Conservation (phyloP, 441 rosid genomes). For the Euphorbia neoarborescens region DNA sequence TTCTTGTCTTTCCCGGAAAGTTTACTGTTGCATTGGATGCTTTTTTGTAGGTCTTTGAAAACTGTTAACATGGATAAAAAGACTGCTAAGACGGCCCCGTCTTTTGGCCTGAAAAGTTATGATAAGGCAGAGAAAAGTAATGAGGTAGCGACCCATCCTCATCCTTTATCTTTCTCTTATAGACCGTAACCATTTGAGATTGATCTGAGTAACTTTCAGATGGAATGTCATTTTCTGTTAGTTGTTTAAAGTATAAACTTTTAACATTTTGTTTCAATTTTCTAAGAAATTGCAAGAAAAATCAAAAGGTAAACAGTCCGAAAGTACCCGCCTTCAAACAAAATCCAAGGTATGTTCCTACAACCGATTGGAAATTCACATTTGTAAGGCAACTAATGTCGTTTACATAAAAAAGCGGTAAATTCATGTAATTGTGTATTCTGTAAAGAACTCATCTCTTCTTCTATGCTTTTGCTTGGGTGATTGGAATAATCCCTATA, state of each 20-base stretch:
- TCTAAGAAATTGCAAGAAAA: slow-evolving; percentile 39
- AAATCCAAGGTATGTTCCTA: slow-evolving; percentile 49
- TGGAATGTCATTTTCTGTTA: slow-evolving; percentile 12
- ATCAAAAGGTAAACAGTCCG: slow-evolving; percentile 38
- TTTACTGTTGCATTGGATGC: slow-evolving; percentile 18
- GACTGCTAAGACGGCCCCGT: slow-evolving; percentile 43
- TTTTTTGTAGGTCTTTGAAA: slow-evolving; percentile 40
- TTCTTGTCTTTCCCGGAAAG: slow-evolving; percentile 5
- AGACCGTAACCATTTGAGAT: slow-evolving; percentile 9
- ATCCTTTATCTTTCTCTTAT: slow-evolving; percentile 3
- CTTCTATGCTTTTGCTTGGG: background rate
- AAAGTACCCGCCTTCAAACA: slow-evolving; percentile 31
- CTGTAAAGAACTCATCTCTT: background rate
- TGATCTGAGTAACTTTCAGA: slow-evolving; percentile 12
- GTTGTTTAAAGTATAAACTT: slow-evolving; percentile 9
- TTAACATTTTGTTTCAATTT: slow-evolving; percentile 31
- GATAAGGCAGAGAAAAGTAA: slow-evolving; percentile 39
- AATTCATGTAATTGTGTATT: background rate
- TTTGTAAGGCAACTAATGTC: background rate
- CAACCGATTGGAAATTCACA: background rate
- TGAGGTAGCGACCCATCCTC: slow-evolving; percentile 36
- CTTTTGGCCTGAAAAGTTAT: slow-evolving; percentile 41
- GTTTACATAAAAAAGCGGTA: background rate
- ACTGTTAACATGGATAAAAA: slow-evolving; percentile 41
- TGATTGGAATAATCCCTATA: slow-evolving; percentile 5